Base-by-base conservation (phyloP, 805 yeast genomes). In the Candida sphagnicola region DNA sequence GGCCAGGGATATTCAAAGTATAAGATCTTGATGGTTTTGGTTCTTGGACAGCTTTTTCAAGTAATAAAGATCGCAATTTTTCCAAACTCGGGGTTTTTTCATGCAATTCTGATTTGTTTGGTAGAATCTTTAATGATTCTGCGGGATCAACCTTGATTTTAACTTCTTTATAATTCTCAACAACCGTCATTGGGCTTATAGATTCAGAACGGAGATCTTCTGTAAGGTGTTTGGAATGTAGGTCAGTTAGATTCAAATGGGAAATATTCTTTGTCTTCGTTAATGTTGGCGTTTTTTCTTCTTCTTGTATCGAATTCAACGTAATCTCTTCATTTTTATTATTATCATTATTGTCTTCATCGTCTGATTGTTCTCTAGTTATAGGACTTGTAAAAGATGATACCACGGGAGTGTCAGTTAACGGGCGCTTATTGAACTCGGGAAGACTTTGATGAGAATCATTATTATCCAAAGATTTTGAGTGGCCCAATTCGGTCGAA, bases 1-100 rank as follows among this genome's bases (percentile, higher is more conserved):
- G 83, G 1, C 97, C 97, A 0, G 97, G 96, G 5, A 91, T 85
- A 55, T 89, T 95, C 34, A 90, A 72, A 0, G 96, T 87, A 5
- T 95, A 85, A 0, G 90, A 85, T 43, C 87, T 68, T 31, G 58
- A 53, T 12, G 72, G 70, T 13, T 62, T 59, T 8, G 66, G 66
- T 17, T 31, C 26, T 21, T 31, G 18, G 4, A 18, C 25, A 8
- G 35, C 35, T 42, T 65, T 63, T 23, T 61, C 61, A 26, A 61
- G 51, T 29, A 68, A 45, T 23, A 68, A 47, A 23, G 47, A 54
- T 41, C 64, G 65, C 38, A 68, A 45, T 25, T 65, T 60, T 42
- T 68, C 74, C 24, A 67, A 49, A 1, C 69, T 62, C 1, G 72
- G 71, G 1, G 70, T 62, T 38, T 66, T 67, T 34, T 63, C 66